phyloP scores from a whole-genome alignment of 257 asterid species.

The Nicotiana obtusifolia region DNA sequence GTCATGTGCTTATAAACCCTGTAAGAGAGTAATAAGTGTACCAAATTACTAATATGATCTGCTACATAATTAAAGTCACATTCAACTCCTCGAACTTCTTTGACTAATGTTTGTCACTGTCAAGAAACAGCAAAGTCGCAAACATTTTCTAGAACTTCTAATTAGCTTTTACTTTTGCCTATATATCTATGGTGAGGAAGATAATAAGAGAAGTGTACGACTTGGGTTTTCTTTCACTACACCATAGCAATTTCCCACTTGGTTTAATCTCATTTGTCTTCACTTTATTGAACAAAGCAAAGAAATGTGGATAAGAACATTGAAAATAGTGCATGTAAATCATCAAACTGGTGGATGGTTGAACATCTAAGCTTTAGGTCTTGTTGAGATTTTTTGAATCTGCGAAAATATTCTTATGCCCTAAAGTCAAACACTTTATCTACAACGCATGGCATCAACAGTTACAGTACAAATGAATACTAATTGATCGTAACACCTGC shows the following conservation, averaged over 20 bases:
- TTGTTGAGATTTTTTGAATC: background rate
- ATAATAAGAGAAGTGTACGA: background rate
- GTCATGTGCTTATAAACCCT: background rate
- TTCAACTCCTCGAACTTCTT: background rate
- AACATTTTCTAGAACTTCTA: background rate
- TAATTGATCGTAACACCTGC: constrained; percentile 12
- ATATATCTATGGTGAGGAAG: background rate
- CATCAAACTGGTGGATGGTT: background rate
- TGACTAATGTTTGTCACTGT: background rate
- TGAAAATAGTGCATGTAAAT: background rate
- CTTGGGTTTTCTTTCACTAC: background rate
- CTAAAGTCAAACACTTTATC: background rate
- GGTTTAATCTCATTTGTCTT: background rate
- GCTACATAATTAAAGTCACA: background rate
- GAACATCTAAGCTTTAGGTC: background rate
- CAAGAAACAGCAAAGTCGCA: background rate
- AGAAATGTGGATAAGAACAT: constrained; percentile 6
- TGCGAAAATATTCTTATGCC: background rate
- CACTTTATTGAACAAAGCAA: background rate
- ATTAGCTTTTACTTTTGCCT: too few species aligned
- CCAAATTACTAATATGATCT: background rate
- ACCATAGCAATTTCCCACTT: background rate
- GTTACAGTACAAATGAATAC: constrained; percentile 13
- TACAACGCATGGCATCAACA: constrained; percentile 11
- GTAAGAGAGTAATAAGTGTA: background rate